Percentiles rank a stretch among this genome's conserved stretches.
phyloP scores from a whole-genome alignment of 371 early-diverging fungal genomes.

The Aphelidium insulamus region DNA sequence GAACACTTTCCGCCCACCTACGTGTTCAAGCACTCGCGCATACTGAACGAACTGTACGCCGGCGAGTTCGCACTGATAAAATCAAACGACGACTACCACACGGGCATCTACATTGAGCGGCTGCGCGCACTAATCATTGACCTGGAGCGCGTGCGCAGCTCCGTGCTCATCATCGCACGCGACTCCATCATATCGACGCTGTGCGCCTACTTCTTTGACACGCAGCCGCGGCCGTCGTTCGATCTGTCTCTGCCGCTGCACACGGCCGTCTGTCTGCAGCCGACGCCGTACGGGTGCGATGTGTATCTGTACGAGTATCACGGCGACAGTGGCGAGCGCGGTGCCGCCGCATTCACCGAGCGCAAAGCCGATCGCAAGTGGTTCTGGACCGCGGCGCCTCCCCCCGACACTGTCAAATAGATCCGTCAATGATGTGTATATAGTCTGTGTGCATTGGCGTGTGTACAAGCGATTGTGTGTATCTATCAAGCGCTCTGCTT shows the following conservation, averaged over 20 bases:
- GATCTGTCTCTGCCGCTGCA: conserved; percentile 19
- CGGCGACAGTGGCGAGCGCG: not conserved
- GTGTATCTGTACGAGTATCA: not conserved
- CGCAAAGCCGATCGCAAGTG: too few relatives aligned
- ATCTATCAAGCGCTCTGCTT: too few relatives aligned
- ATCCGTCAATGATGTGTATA: too few relatives aligned
- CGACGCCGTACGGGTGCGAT: conserved; percentile 28
- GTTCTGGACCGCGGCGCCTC: too few relatives aligned
- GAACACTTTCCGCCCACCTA: conserved; percentile 30
- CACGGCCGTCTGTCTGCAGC: conserved; percentile 15
- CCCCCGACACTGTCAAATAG: too few relatives aligned
- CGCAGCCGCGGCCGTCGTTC: conserved; percentile 19
- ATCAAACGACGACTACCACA: conserved; percentile 6
- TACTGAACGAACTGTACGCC: conserved; percentile 51
- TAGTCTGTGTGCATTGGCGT: too few relatives aligned
- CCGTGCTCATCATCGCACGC: conserved; percentile 47
- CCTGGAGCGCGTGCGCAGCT: conserved; percentile 50
- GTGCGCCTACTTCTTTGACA: conserved; percentile 18
- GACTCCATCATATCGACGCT: conserved; percentile 23
- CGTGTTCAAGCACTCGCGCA: too few relatives aligned
- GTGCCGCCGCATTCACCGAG: too few relatives aligned
- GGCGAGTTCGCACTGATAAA: conserved; percentile 58
- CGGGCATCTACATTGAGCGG: conserved; percentile 30
- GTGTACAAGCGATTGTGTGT: too few relatives aligned
- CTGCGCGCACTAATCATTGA: conserved; percentile 60